These are phyloP conservation scores for Cryptococcus sp. DNA, from an alignment of 1,284 basidiomycete genomes.

Conservation along the genomic window DNA sequence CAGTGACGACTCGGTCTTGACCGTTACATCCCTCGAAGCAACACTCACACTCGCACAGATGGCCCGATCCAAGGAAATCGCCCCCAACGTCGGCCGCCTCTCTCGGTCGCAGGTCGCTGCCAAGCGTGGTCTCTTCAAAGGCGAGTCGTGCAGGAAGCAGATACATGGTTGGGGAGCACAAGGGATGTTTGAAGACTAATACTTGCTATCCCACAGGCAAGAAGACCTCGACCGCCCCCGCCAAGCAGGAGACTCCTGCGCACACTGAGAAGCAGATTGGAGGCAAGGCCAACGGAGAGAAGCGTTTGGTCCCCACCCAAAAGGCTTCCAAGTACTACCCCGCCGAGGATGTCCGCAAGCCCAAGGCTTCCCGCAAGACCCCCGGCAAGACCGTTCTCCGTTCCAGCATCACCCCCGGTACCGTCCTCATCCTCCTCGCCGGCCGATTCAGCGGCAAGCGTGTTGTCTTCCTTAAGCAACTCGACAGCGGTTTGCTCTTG, in stretches of 20 bases:
- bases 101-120: constrained; percentile 78
- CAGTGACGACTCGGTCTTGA: constrained; percentile 2
- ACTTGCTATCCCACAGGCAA: constrained; percentile 54
- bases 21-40: not conserved
- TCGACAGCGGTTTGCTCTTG: constrained; percentile 88
- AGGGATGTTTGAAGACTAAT: not conserved
- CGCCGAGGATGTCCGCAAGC: constrained; percentile 86
- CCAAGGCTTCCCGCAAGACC: constrained; percentile 90
- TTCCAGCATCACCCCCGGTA: constrained; percentile 87
- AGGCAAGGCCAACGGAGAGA: constrained; percentile 88
- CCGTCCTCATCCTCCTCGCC: constrained; percentile 94
- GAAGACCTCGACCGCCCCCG: constrained; percentile 74
- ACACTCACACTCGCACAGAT: constrained; percentile 59
- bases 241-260: constrained; percentile 57
- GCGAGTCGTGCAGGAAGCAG: constrained; percentile 32
- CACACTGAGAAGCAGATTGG: constrained; percentile 79
- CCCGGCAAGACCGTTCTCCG: constrained; percentile 73
- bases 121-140: constrained; percentile 69
- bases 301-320: constrained; percentile 74
- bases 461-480: constrained; percentile 97
- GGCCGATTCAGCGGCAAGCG: constrained; percentile 98
- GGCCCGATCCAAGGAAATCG: constrained; percentile 88
- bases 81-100: constrained; percentile 78
- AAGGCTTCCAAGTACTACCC: constrained; percentile 97
- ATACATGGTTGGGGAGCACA: not conserved